Percentiles rank a stretch among this genome's conserved stretches.
phyloP scores from a whole-genome alignment of 2,329 filamentous ascomycete species.

The Calonectria honghensis region DNA sequence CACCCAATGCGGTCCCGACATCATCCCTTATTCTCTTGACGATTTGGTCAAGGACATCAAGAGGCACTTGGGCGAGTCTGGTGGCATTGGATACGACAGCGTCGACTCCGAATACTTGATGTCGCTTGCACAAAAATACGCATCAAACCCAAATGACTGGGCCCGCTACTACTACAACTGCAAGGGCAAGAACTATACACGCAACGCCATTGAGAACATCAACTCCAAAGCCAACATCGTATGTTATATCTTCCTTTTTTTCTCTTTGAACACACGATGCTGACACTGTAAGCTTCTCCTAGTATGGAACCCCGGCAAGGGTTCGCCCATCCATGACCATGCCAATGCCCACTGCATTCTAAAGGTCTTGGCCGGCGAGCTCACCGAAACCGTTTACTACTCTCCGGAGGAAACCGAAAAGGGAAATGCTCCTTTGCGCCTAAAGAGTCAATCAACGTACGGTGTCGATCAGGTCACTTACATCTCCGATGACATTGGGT shows the following conservation, averaged over 20 bases:
- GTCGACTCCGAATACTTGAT: constrained; percentile 32
- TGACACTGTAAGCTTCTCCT: constrained; percentile 22
- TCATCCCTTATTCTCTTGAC: constrained; percentile 6
- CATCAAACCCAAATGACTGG: constrained; percentile 34
- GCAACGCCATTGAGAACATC: constrained; percentile 38
- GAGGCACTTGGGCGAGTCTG: constrained; percentile 24
- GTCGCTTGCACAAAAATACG: constrained; percentile 30
- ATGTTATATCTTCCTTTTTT: background rate
- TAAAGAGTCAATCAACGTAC: constrained; percentile 32
- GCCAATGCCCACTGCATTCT: constrained; percentile 36
- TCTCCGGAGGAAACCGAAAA: background rate
- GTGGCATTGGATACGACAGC: constrained; percentile 25
- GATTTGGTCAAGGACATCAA: constrained; percentile 30
- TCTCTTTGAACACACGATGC: background rate
- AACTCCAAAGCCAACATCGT: constrained; percentile 37
- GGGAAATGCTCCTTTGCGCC: constrained; percentile 2
- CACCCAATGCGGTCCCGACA: background rate
- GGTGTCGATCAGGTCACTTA: constrained; percentile 30
- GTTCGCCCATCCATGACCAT: constrained; percentile 39
- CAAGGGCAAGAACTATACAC: constrained; percentile 36
- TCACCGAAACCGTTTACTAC: constrained; percentile 32
- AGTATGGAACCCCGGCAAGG: constrained; percentile 35
- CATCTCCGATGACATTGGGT: constrained; percentile 33
- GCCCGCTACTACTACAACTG: constrained; percentile 38
- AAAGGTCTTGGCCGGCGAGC: constrained; percentile 33